Percentiles rank a stretch among this genome's conserved stretches.
These are phyloP conservation scores for Melianthus villosus DNA, from an alignment of 441 rosid genomes.

Conservation along the genomic window DNA sequence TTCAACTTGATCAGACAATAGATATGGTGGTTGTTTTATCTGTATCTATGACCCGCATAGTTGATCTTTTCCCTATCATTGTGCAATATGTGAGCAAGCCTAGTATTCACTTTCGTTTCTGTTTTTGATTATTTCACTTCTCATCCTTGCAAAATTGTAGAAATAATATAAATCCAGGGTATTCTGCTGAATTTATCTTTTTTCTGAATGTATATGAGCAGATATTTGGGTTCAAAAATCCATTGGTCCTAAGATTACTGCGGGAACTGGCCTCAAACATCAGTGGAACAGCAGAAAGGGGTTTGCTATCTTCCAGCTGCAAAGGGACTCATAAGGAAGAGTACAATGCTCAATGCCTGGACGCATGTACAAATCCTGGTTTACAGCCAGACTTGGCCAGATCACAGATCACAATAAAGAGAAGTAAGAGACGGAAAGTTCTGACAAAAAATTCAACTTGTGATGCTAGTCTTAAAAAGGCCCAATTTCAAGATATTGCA, in stretches of 20 bases:
- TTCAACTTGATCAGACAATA: too few species aligned
- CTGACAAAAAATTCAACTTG: slow-evolving; percentile 13
- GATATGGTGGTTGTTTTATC: too few species aligned
- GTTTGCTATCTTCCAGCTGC: slow-evolving; percentile 23
- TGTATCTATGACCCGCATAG: too few species aligned
- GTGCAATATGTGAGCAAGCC: too few species aligned
- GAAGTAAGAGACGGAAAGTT: slow-evolving; percentile 32
- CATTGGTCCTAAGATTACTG: slow-evolving; percentile 65
- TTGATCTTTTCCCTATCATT: too few species aligned
- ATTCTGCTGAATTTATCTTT: slow-evolving; percentile 4
- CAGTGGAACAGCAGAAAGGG: slow-evolving; percentile 31
- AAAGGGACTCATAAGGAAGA: slow-evolving; percentile 17
- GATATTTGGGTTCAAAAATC: slow-evolving; percentile 81
- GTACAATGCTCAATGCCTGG: slow-evolving; percentile 15
- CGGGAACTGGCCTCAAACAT: slow-evolving; percentile 60
- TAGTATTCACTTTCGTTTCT: too few species aligned
- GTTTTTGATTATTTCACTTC: too few species aligned
- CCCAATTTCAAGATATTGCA: slow-evolving; percentile 15
- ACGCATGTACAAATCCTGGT: slow-evolving; percentile 18
- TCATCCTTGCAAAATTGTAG: too few species aligned
- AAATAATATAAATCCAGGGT: too few species aligned
- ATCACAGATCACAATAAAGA: slow-evolving; percentile 33
- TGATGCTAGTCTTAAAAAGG: slow-evolving; percentile 22
- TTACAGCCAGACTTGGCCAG: slow-evolving; percentile 21
- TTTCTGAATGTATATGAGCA: slow-evolving; percentile 23